Evolutionary conservation across 805 yeast genomes (phyloP), one percentile per base, ranked within the genome.

Genomic region (Candida jianshihensis): DNA sequence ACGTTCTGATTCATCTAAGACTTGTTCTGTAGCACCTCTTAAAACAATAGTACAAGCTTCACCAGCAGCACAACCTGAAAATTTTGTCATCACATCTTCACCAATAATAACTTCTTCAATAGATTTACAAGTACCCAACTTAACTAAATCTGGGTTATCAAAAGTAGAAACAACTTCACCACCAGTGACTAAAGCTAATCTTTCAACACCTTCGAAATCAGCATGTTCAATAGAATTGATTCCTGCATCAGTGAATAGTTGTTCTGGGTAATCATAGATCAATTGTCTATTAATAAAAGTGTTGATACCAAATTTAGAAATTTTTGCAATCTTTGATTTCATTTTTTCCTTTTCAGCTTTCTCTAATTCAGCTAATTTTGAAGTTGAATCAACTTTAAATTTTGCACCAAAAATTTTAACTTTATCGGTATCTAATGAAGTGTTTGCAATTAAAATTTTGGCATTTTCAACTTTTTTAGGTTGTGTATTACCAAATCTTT

Each of bases 201-300:
- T 79, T 68, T 92, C 98, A 37, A 92, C 86, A 54, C 97, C 99
- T 54, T 86, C 97, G 52, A 92, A 92, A 61, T 92, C 98, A 13
- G 98, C 97, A 57, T 92, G 98, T 62, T 92, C 98, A 45, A 92
- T 87, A 17, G 96, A 79, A 61, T 86, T 89, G 51, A 92, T 84
- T 37, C 79, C 77, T 30, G 87, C 63, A 49, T 90, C 98, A 6
- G 95, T 73, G 54, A 92, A 85, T 48, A 92, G 70, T 63, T 86
- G 96, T 64, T 92, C 98, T 19, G 98, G 98, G 74, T 90, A 92
- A 66, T 92, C 97, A 64, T 92, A 92, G 55, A 92, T 92, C 55
- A 92, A 74, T 65, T 92, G 98, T 57, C 98, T 79, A 68, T 92
- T 92, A 49, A 92, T 88, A 59, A 92, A 92, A 51, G 90, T 79